Percentiles rank a stretch among this genome's conserved stretches.
phyloP scores from a whole-genome alignment of 108 stramenopile species.

The Cyclostephanos tholiformis region DNA sequence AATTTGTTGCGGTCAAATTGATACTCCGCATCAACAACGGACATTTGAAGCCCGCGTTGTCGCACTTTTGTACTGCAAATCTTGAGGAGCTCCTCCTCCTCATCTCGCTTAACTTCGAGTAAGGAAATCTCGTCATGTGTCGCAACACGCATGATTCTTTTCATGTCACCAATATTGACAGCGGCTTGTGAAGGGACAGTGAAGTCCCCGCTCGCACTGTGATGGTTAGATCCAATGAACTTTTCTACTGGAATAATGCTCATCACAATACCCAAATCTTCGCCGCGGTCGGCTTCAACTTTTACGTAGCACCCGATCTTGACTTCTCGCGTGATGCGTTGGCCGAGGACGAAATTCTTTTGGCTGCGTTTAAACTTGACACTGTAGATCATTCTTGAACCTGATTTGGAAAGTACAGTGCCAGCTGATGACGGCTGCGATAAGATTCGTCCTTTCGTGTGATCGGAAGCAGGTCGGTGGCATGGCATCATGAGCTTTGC shows the following conservation, averaged over 20 bases:
- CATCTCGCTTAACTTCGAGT: conserved; percentile 80
- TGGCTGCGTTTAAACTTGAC: conserved; percentile 95
- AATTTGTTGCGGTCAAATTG: conserved; percentile 98
- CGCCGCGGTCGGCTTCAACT: conserved; percentile 97
- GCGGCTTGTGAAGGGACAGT: conserved; percentile 20
- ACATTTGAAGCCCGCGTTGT: conserved; percentile 90
- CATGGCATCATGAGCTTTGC: conserved; percentile 31
- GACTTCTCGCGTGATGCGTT: conserved; percentile 66
- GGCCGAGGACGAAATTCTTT: conserved; percentile 79
- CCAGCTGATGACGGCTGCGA: conserved; percentile 45
- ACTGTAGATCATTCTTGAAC: conserved; percentile 82
- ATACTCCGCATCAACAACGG: conserved; percentile 96
- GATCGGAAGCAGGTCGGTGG: conserved; percentile 15
- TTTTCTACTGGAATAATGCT: conserved; percentile 69
- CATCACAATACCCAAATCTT: conserved; percentile 94
- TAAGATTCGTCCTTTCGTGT: conserved; percentile 15
- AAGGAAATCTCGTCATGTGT: conserved; percentile 89
- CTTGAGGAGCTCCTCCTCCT: conserved; percentile 92
- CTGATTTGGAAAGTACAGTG: conserved; percentile 42
- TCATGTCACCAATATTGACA: conserved; percentile 60
- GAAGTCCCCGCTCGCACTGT: conserved; percentile 34
- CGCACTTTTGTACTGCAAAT: conserved; percentile 90
- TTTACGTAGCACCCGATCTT: conserved; percentile 96
- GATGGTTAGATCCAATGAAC: conserved; percentile 48
- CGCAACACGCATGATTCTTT: conserved; percentile 82